phyloP scores from a whole-genome alignment of 176 grass and related monocot genomes.

The Hsuehochloa calcarea region DNA sequence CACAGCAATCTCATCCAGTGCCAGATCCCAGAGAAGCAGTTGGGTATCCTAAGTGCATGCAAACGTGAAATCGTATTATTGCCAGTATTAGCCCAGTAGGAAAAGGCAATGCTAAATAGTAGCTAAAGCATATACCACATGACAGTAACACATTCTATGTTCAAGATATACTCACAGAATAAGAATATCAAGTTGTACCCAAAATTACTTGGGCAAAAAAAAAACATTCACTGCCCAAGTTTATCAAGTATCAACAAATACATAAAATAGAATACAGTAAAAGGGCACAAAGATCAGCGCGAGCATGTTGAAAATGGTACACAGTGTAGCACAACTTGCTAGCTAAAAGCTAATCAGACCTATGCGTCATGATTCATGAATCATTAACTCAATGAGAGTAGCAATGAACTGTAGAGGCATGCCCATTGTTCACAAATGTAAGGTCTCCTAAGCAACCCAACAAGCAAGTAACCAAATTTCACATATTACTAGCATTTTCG shows the following conservation, averaged over 20 bases:
- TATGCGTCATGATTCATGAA: neutral
- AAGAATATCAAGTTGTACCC: constrained; percentile 6
- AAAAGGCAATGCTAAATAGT: neutral
- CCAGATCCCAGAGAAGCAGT: constrained; percentile 90
- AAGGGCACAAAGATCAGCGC: neutral
- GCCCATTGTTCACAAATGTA: neutral
- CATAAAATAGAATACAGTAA: constrained; percentile 2
- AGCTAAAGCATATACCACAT: constrained; percentile 16
- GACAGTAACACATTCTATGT: neutral
- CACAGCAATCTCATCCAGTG: constrained; percentile 76
- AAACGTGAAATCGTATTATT: constrained; percentile 19
- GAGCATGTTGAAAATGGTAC: neutral
- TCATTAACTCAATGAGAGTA: neutral
- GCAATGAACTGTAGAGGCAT: neutral
- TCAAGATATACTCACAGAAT: constrained; percentile 15
- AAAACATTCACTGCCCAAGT: neutral
- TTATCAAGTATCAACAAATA: constrained; percentile 3
- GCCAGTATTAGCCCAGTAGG: neutral
- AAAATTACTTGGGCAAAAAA: constrained; percentile 8
- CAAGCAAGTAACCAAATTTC: constrained; percentile 7
- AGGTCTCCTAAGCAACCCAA: neutral
- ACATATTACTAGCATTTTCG: neutral
- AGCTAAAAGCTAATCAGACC: neutral
- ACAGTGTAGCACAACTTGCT: neutral
- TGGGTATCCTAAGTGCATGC: constrained; percentile 63